A percentile compares a stretch with the other conserved stretches of the same genome.
Evolutionary conservation across 495 filamentous ascomycete genomes (phyloP).

Genomic region (Parathielavia hyrcaniae): DNA sequence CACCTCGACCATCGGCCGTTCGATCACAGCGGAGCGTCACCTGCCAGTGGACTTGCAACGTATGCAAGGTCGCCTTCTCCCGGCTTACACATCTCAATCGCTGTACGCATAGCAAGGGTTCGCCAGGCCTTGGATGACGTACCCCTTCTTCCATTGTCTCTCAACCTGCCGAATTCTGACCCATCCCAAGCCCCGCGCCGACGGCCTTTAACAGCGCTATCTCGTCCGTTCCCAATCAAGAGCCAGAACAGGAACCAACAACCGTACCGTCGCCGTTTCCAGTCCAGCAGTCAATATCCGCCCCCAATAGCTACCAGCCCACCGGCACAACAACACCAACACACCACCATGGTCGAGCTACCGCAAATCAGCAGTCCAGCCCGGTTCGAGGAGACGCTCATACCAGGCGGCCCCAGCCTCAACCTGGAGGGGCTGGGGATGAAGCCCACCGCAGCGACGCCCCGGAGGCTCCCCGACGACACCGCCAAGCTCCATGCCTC

Average conservation of each 20-base stretch:
- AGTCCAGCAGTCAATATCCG: conserved; percentile 7
- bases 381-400: conserved; percentile 6
- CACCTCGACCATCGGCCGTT: conserved; percentile 1
- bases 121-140: conserved; percentile 30
- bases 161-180: conserved; percentile 13
- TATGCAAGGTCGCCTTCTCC: conserved; percentile 1
- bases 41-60: neutral
- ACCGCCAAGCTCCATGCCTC: conserved; percentile 9
- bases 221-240: conserved; percentile 6
- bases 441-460: conserved; percentile 12
- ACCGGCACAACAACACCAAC: conserved; percentile 5
- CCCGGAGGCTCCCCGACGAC: conserved; percentile 9
- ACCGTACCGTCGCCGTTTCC: conserved; percentile 11
- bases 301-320: neutral
- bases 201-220: conserved; percentile 13
- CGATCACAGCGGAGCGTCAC: conserved; percentile 1
- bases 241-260: neutral
- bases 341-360: conserved; percentile 17
- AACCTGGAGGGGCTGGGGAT: conserved; percentile 17
- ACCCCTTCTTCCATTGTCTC: conserved; percentile 10
- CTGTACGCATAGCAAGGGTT: conserved; percentile 25
- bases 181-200: conserved; percentile 16
- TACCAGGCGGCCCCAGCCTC: conserved; percentile 4
- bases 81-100: conserved; percentile 13
- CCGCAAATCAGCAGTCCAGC: conserved; percentile 3